Base-by-base conservation (phyloP, 345 rosid species). In the Lepidium didymum region DNA sequence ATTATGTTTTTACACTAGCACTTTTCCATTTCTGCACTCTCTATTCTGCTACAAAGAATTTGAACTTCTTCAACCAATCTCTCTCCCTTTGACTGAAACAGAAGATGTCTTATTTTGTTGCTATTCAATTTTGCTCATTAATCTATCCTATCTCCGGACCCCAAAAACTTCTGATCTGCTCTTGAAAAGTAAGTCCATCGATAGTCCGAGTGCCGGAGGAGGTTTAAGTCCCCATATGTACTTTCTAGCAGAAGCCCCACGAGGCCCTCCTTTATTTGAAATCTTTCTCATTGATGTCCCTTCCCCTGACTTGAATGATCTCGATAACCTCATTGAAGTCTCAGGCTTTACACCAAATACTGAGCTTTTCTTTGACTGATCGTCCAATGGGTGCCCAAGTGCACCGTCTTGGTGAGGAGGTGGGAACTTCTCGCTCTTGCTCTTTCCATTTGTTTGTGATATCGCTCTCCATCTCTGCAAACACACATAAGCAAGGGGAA, bases 401-500 rank as follows among this genome's bases (percentile, higher is more conserved):
- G 84, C 93, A 66, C 86, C 97, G 40, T 93, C 97, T 78, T 84
- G 90, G 78, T 90, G 98, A 1, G 97, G 96, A 71, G 97, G 98
- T 3, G 97, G 97, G 61, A 93, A 93, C 79, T 87, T 93, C 87
- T 88, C 97, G 38, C 98, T 93, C 80, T 83, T 93, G 83, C 96
- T 88, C 80, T 82, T 85, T 0, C 83, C 88, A 74, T 82, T 82
- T 69, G 81, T 74, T 57, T 86, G 84, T 45, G 85, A 72, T 56
- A 65, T 64, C 10, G 64, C 70, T 77, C 89, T 78, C 85, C 84
- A 81, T 60, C 80, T 81, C 92, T 87, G 83, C 55, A 67, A 69
- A 52, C 5, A 41, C 41, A 73, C 31, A 56, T 46, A 15, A 69
- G 67, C 40, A 46, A 67, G 27, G 1, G 10, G 19, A 16, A 37